phyloP scores from a whole-genome alignment of 306 rosid genomes.

The Cucurbita pepo region DNA sequence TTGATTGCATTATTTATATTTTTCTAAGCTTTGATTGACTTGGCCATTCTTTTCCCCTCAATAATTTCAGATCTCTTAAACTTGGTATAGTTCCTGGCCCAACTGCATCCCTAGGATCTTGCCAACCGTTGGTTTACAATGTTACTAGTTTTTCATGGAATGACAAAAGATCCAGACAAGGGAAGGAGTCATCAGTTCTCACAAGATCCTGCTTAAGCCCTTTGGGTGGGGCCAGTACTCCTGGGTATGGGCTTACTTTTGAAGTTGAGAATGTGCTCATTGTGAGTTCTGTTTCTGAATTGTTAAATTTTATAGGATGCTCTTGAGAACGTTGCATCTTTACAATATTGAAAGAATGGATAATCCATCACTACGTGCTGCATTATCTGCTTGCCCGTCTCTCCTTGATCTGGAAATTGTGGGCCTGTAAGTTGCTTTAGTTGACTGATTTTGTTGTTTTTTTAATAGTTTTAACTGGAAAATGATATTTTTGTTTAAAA shows the following conservation, averaged over 20 bases:
- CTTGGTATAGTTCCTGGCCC: slow-evolving; percentile 79
- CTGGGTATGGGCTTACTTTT: slow-evolving; percentile 49
- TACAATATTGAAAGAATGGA: slow-evolving; percentile 92
- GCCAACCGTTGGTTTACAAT: slow-evolving; percentile 58
- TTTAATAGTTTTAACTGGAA: slow-evolving; percentile 8
- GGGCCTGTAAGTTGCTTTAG: slow-evolving; percentile 71
- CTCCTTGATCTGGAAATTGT: slow-evolving; percentile 92
- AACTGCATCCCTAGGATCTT: slow-evolving; percentile 41
- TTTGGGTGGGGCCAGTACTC: slow-evolving; percentile 51
- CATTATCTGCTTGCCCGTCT: slow-evolving; percentile 68
- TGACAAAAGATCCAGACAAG: slow-evolving; percentile 93
- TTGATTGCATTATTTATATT: not conserved
- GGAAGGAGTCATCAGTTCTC: slow-evolving; percentile 82
- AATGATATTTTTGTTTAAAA: not conserved
- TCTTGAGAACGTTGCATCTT: slow-evolving; percentile 74
- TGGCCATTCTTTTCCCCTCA: slow-evolving; percentile 1
- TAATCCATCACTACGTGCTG: slow-evolving; percentile 55
- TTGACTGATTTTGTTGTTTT: slow-evolving; percentile 6
- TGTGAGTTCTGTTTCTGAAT: slow-evolving; percentile 6
- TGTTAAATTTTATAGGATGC: slow-evolving; percentile 33
- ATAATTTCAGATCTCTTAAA: slow-evolving; percentile 67
- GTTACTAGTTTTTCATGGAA: slow-evolving; percentile 77
- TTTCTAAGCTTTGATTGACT: slow-evolving; percentile 1
- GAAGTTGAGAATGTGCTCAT: slow-evolving; percentile 6
- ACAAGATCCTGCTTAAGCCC: slow-evolving; percentile 90